These are phyloP conservation scores for Caloboletus firmus DNA, from an alignment of 1,284 basidiomycete genomes.

Conservation along the genomic window DNA sequence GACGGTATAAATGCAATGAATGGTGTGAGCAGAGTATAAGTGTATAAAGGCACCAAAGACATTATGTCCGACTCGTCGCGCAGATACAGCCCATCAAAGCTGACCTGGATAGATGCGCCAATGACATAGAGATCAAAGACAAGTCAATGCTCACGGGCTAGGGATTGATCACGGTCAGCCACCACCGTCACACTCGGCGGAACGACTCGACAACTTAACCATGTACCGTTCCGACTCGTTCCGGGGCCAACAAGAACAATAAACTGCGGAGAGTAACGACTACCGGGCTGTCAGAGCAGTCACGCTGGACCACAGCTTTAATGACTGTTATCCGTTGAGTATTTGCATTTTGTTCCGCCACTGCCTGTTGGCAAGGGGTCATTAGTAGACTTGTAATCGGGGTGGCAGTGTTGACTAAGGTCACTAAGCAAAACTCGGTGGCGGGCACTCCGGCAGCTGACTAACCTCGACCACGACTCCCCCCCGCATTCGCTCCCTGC, in stretches of 20 bases:
- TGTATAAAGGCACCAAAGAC: not conserved
- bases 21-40: not conserved
- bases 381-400: too few species aligned
- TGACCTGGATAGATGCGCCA: not conserved
- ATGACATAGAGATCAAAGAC: not conserved
- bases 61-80: not conserved
- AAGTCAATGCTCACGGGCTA: not conserved
- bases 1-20: too few species aligned
- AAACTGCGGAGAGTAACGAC: not conserved
- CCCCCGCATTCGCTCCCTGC: conserved; percentile 14
- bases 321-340: too few species aligned
- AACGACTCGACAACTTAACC: not conserved
- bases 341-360: too few species aligned
- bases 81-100: not conserved
- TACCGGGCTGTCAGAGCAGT: not conserved
- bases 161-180: not conserved
- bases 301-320: not conserved
- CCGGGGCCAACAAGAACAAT: not conserved
- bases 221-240: too few species aligned
- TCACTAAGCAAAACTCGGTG: too few species aligned
- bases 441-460: too few species aligned
- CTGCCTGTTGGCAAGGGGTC: too few species aligned
- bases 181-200: not conserved
- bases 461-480: conserved; percentile 15
- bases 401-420: conserved; percentile 25